Conservation (phyloP, 2,329 filamentous ascomycete genomes). For the Colletotrichum cuscutae region DNA sequence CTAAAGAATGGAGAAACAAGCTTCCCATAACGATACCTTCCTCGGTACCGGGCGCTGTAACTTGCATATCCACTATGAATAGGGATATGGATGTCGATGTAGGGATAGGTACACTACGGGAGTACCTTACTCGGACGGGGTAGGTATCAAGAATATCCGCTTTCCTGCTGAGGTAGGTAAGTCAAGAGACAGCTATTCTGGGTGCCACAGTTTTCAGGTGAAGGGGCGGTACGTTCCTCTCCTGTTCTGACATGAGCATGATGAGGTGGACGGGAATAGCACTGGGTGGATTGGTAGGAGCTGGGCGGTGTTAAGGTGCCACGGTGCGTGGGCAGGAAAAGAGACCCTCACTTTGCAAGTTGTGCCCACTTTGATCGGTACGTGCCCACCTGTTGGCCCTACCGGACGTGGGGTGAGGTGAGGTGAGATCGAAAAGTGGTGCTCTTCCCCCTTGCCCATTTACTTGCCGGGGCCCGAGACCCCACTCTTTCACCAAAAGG, state of each 20-base stretch:
- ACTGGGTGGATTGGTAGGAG: neutral
- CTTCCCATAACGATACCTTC: neutral
- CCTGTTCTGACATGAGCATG: neutral
- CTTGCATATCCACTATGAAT: neutral
- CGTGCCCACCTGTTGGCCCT: neutral
- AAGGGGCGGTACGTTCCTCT: neutral
- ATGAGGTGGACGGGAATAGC: neutral
- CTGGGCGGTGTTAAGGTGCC: neutral
- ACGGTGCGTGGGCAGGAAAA: neutral
- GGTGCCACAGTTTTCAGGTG: neutral
- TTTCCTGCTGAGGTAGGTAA: neutral
- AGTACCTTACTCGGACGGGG: neutral
- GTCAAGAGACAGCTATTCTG: neutral
- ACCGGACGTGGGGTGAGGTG: neutral
- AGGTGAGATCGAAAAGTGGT: neutral
- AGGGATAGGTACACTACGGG: no score
- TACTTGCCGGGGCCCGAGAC: constrained; percentile 1
- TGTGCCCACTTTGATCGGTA: neutral
- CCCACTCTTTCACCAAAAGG: neutral
- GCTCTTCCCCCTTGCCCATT: neutral
- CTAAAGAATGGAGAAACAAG: neutral
- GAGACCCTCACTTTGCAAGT: neutral
- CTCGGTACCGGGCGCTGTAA: neutral
- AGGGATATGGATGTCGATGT: neutral
- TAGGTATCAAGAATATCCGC: neutral